Conservation (phyloP, 768 basidiomycete genomes). For the Steccherinum ochraceum region DNA sequence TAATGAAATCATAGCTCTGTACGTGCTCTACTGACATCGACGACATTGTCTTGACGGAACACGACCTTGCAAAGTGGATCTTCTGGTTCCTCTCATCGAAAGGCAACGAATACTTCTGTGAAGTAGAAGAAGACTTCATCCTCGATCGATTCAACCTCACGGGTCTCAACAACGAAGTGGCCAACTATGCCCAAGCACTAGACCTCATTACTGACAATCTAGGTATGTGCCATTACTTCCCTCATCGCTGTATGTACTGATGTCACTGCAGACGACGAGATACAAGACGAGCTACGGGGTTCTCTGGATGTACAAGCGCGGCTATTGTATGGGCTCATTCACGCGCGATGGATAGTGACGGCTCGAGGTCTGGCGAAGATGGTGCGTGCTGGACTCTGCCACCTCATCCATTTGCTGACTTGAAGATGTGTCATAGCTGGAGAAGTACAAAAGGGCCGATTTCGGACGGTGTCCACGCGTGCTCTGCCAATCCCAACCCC, state of each 20-base stretch:
- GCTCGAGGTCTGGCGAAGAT: conserved; percentile 92
- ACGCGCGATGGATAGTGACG: conserved; percentile 96
- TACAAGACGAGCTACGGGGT: conserved; percentile 90
- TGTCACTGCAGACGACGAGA: conserved; percentile 69
- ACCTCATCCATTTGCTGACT: not conserved
- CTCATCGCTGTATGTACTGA: not conserved
- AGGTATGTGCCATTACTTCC: conserved; percentile 39
- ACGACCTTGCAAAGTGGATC: conserved; percentile 63
- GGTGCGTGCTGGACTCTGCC: conserved; percentile 38
- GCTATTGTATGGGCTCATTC: conserved; percentile 91
- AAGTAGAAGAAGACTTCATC: conserved; percentile 99
- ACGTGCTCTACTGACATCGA: conserved; percentile 7
- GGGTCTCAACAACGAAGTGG: conserved; percentile 91
- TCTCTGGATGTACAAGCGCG: conserved; percentile 91
- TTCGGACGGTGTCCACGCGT: conserved; percentile 99
- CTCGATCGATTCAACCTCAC: conserved; percentile 98
- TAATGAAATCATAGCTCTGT: too few relatives aligned
- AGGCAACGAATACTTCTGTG: conserved; percentile 99
- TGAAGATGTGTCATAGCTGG: conserved; percentile 67
- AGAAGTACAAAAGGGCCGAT: conserved; percentile 97
- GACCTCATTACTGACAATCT: conserved; percentile 95
- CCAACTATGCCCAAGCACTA: conserved; percentile 89
- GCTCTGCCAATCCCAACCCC: conserved; percentile 88
- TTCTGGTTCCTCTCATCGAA: conserved; percentile 97
- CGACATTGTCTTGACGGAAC: not conserved